A percentile compares a stretch with the other conserved stretches of the same genome.
These are phyloP conservation scores for Sanghuangporus baumii DNA, from an alignment of 1,284 basidiomycete species.

Conservation along the genomic window DNA sequence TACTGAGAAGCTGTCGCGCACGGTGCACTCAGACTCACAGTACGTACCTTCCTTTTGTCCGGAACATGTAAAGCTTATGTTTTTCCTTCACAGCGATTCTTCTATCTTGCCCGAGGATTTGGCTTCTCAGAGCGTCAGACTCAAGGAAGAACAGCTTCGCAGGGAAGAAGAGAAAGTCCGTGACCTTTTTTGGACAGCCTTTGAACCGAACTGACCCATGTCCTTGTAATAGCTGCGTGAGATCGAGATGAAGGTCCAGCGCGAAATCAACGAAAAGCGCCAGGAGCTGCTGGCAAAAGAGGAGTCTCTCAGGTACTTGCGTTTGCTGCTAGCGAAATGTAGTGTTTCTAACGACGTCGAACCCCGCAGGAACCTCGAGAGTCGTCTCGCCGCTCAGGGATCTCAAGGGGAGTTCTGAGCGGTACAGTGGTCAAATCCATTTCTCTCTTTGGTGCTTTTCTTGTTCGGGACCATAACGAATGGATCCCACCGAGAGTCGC, in stretches of 20 bases:
- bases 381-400: constrained; percentile 82
- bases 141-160: constrained; percentile 98
- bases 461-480: background rate
- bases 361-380: constrained; percentile 73
- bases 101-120: constrained; percentile 94
- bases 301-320: constrained; percentile 73
- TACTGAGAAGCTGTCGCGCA: constrained; percentile 96
- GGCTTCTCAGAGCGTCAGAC: constrained; percentile 91
- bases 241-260: constrained; percentile 96
- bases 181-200: background rate
- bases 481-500: background rate
- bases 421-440: background rate
- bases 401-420: constrained; percentile 34
- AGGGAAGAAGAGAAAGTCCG: constrained; percentile 91
- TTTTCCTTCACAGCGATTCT: constrained; percentile 52
- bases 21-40: constrained; percentile 82
- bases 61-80: constrained; percentile 10
- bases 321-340: background rate
- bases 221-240: constrained; percentile 70
- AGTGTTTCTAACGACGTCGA: constrained; percentile 15
- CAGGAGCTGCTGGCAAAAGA: constrained; percentile 95
- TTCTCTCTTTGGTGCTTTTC: constrained; percentile 4
- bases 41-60: constrained; percentile 34
- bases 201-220: constrained; percentile 8
- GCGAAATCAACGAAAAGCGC: constrained; percentile 98